phyloP scores from a whole-genome alignment of 176 grass and related monocot species.

The Chloris gayana region DNA sequence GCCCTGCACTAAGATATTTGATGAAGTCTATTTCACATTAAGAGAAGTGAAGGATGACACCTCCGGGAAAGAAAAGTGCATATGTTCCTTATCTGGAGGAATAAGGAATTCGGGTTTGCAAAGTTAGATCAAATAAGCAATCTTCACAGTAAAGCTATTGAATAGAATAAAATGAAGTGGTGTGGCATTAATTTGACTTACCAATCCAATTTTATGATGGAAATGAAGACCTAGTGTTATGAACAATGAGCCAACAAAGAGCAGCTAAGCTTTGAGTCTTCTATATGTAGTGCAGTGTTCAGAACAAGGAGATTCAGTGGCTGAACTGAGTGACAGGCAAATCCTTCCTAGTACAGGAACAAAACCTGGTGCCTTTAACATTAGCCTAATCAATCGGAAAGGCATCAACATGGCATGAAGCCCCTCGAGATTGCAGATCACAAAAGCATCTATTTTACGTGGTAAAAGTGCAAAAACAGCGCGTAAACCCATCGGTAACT shows the following conservation, averaged over 20 bases:
- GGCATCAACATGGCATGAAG: not conserved
- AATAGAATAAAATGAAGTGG: not conserved
- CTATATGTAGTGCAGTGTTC: not conserved
- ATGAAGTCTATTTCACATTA: not conserved
- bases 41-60: not conserved
- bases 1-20: not conserved
- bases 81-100: not conserved
- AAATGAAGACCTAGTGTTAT: not conserved
- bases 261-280: accelerated
- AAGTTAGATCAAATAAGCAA: not conserved
- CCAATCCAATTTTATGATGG: not conserved
- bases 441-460: not conserved
- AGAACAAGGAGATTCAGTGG: not conserved
- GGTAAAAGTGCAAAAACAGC: not conserved
- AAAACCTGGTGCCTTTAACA: not conserved
- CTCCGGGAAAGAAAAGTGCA: not conserved
- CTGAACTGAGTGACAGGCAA: not conserved
- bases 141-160: not conserved
- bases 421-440: not conserved
- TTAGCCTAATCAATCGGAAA: not conserved
- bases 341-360: not conserved
- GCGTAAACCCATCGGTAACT: not conserved
- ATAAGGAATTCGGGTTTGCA: not conserved
- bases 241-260: not conserved
- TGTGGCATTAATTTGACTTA: not conserved